Evolutionary conservation across 306 rosid species (phyloP), one percentile per base, ranked within the genome.

Genomic region (Vigna radiata): DNA sequence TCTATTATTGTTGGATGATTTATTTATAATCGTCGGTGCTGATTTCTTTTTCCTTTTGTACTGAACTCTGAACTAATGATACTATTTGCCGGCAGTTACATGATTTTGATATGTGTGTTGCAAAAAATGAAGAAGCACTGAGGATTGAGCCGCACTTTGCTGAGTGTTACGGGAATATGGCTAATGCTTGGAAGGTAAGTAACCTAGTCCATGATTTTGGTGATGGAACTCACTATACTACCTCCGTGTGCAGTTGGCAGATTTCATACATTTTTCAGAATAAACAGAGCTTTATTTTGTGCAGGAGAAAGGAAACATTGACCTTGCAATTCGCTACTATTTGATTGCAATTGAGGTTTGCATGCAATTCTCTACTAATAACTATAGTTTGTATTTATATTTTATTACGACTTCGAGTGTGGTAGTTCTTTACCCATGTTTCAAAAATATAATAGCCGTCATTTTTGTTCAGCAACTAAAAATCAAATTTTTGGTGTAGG

Each of bases 81-180:
- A 37, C 44, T 54, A 36, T 39, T 68, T 61, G 13, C 47, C 78
- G 19, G 63, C 90, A 96, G 99, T 67, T 96, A 93, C 93, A 89
- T 81, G 96, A 96, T 73, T 96, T 88, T 90, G 99, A 92, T 72
- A 91, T 84, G 94, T 96, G 99, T 76, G 86, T 96, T 72, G 75
- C 99, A 8, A 92, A 91, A 88, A 96, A 96, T 79, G 98, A 96
- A 84, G 98, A 96, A 86, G 97, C 99, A 16, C 93, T 96, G 82
- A 90, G 87, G 60, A 79, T 93, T 54, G 91, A 96, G 18, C 97
- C 98, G 8, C 96, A 82, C 80, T 96, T 96, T 78, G 96, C 99
- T 0, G 99, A 96, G 87, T 92, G 99, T 78, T 96, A 96, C 52
- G 99, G 99, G 58, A 96, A 96, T 80, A 92, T 96, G 99, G 99